Evolutionary conservation across 2,329 filamentous ascomycete species (phyloP).

Genomic region (Helminthosporium solani): DNA sequence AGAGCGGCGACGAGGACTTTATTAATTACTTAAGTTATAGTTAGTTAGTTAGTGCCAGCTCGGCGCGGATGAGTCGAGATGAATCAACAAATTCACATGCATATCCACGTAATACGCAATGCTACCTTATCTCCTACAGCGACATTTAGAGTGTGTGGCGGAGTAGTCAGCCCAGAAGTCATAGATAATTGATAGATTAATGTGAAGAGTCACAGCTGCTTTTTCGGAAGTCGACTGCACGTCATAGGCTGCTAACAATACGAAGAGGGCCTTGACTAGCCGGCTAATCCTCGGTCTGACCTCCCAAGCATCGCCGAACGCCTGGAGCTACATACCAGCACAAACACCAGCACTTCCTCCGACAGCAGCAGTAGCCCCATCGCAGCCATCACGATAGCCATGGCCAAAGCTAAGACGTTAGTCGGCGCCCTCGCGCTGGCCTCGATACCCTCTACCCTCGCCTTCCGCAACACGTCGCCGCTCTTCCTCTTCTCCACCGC

Average conservation of each 20-base stretch:
- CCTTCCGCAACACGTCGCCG: constrained; percentile 83
- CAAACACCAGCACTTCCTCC: constrained; percentile 15
- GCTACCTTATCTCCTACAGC: too few relatives aligned
- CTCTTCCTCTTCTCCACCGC: constrained; percentile 86
- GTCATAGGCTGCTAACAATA: constrained; percentile 32
- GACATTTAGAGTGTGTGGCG: too few relatives aligned
- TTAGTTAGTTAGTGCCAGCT: too few relatives aligned
- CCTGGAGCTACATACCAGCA: constrained; percentile 17
- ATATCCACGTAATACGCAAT: too few relatives aligned
- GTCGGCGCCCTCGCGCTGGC: constrained; percentile 53
- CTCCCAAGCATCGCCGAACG: neutral
- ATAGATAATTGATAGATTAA: too few relatives aligned
- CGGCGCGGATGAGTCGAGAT: constrained; percentile 7
- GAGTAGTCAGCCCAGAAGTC: too few relatives aligned
- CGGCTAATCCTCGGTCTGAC: constrained; percentile 12
- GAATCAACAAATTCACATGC: neutral
- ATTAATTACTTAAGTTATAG: too few relatives aligned
- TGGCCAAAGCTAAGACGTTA: constrained; percentile 51
- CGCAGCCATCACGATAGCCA: constrained; percentile 18
- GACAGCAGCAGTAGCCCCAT: constrained; percentile 14
- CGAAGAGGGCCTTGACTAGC: too few relatives aligned
- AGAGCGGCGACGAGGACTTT: too few relatives aligned
- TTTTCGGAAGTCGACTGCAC: constrained; percentile 11
- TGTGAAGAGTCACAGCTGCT: too few relatives aligned
- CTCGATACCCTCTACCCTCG: constrained; percentile 59